Evolutionary conservation across 768 basidiomycete species (phyloP), one percentile per base, ranked within the genome.

Genomic region (Xanthoconium purpureum): DNA sequence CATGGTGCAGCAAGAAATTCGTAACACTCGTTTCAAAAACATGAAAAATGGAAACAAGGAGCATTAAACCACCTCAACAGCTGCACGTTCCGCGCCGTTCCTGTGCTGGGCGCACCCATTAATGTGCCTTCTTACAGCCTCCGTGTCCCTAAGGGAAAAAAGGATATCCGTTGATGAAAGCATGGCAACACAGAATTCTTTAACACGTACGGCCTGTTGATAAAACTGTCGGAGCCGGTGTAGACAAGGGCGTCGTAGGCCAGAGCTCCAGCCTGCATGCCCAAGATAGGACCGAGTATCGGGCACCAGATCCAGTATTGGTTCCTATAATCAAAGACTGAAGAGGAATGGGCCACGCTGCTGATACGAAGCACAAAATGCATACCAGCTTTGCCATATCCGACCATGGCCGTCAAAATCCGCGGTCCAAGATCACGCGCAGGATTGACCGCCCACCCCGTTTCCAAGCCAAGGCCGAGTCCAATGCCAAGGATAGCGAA

Each of bases 281-380:
- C 87, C 35, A 80, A 58, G 64, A 88, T 79, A 10, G 85, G 81
- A 2, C 73, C 84, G 38, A 85, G 68, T 17, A 86, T 63, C 3
- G 85, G 82, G 61, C 82, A 82, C 87, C 88, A 89, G 36, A 89
- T 57, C 87, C 87, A 89, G 63, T 88, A 89, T 55, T 89, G 86
- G 62, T 76, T 80, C 60, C 69, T 64, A 52, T 63, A 73, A 35
- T 63, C 52, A 53, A 68, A 66, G 10, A 67, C 63, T 65, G 37
- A 24, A 30, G 29, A 54, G 52, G 29, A 14, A 33, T 59, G 18
- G 56, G 18, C 30, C 14, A 32, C 7, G 4, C 10, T 30, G 17
- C 38, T 6, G 14, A 32, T 35, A 20, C 18, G 24, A 36, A 13
- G 42, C 11, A 46, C 11, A 28, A 48, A 74, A 81, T 17, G 78